Conservation (phyloP, 192 early-diverging fungal genomes). For the Coemansia sp. region DNA sequence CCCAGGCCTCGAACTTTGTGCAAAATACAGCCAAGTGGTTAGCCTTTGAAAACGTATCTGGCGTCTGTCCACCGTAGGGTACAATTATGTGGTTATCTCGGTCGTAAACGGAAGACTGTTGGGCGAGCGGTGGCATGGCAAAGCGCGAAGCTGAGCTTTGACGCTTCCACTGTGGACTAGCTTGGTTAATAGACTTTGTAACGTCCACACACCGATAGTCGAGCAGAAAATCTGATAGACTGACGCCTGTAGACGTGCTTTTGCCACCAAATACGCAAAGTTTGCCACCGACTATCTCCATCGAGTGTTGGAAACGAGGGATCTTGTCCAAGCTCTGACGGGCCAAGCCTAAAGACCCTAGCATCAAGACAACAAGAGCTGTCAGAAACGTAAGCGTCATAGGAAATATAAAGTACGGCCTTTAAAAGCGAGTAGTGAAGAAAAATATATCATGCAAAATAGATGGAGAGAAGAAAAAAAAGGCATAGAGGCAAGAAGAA, state of each 20-base stretch:
- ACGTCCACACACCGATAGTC: conserved; percentile 45
- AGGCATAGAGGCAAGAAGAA: not conserved
- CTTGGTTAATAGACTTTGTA: conserved; percentile 27
- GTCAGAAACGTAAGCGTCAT: not conserved
- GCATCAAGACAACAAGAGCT: not conserved
- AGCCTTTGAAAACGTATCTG: conserved; percentile 30
- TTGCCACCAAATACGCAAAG: conserved; percentile 50
- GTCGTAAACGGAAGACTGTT: conserved; percentile 47
- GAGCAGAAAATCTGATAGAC: conserved; percentile 24
- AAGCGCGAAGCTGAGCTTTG: conserved; percentile 45
- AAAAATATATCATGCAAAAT: not conserved
- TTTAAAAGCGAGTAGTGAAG: not conserved
- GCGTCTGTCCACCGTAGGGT: conserved; percentile 41
- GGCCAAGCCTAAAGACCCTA: not conserved
- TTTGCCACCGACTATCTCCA: conserved; percentile 45
- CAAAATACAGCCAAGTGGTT: conserved; percentile 34
- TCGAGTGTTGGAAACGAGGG: conserved; percentile 46
- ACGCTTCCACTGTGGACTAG: conserved; percentile 24
- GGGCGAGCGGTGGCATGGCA: conserved; percentile 50
- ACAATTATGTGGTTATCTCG: conserved; percentile 36
- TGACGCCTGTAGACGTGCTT: conserved; percentile 5
- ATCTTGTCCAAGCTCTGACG: conserved; percentile 6
- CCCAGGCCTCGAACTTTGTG: conserved; percentile 45
- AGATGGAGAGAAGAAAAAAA: not conserved
- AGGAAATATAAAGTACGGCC: not conserved